These are phyloP conservation scores for Pythium dissotocum DNA, from an alignment of 352 stramenopile species.

Conservation along the genomic window DNA sequence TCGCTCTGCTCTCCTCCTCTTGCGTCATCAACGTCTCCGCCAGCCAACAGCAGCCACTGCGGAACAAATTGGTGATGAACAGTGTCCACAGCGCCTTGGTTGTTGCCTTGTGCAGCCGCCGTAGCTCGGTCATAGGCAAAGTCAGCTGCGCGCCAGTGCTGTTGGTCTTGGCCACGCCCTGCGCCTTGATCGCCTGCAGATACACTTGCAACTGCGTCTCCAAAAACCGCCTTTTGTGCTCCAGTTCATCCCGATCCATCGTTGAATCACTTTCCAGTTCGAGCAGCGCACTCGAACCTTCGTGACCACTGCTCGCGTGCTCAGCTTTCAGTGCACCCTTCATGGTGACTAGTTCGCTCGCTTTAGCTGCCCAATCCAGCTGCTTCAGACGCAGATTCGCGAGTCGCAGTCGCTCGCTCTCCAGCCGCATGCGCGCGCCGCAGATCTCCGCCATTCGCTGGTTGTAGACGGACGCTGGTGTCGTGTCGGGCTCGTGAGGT, in stretches of 20 bases:
- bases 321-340: slow-evolving; percentile 23
- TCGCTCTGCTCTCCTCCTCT: background rate
- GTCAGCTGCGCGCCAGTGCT: background rate
- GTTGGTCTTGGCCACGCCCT: background rate
- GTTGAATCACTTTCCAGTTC: background rate
- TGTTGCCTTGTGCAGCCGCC: slow-evolving; percentile 40
- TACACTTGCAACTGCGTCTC: slow-evolving; percentile 12
- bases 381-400: slow-evolving; percentile 41
- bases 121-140: slow-evolving; percentile 18
- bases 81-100: slow-evolving; percentile 41
- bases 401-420: slow-evolving; percentile 38
- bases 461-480: background rate
- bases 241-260: slow-evolving; percentile 5
- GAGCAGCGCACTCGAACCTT: background rate
- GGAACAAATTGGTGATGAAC: slow-evolving; percentile 61
- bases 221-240: slow-evolving; percentile 9
- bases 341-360: slow-evolving; percentile 24
- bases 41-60: slow-evolving; percentile 62
- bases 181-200: slow-evolving; percentile 9
- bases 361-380: slow-evolving; percentile 25
- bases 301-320: background rate
- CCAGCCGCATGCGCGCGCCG: slow-evolving; percentile 34
- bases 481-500: background rate
- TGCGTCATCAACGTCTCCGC: slow-evolving; percentile 38
- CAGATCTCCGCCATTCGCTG: slow-evolving; percentile 29